These are phyloP conservation scores for Beauveria australis DNA, from an alignment of 2,329 filamentous ascomycete species.

Conservation along the genomic window DNA sequence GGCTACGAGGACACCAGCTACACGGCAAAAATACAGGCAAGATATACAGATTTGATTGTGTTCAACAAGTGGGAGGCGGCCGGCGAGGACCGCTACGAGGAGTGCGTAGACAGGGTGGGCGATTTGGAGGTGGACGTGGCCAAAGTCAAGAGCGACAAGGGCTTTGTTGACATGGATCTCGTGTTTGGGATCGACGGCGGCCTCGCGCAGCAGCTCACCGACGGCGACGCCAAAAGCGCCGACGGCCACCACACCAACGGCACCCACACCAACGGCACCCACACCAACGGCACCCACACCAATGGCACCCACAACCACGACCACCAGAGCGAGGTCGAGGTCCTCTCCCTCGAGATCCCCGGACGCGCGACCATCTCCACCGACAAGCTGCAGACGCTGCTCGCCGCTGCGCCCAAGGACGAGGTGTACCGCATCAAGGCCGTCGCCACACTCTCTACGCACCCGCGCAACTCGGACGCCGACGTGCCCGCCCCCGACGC, in stretches of 20 bases:
- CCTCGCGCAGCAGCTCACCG: constrained; percentile 51
- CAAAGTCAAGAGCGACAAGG: constrained; percentile 77
- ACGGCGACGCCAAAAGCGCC: constrained; percentile 26
- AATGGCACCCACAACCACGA: constrained; percentile 29
- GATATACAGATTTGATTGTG: constrained; percentile 83
- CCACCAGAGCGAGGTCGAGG: constrained; percentile 85
- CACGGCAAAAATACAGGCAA: constrained; percentile 79
- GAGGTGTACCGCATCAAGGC: constrained; percentile 95
- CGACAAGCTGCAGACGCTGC: constrained; percentile 56
- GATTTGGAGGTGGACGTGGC: constrained; percentile 74
- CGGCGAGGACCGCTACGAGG: constrained; percentile 65
- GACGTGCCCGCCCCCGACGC: constrained; percentile 29
- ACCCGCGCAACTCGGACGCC: constrained; percentile 43
- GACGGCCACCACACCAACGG: constrained; percentile 25
- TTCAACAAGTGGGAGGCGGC: constrained; percentile 89
- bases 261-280: constrained; percentile 19
- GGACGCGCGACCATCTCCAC: constrained; percentile 39
- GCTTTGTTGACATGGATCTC: constrained; percentile 68
- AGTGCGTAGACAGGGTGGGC: constrained; percentile 68
- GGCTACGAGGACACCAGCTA: constrained; percentile 88
- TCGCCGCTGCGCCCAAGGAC: constrained; percentile 74
- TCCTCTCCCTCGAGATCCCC: constrained; percentile 68
- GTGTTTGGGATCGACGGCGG: constrained; percentile 84
- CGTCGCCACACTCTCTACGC: constrained; percentile 39
- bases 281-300: constrained; percentile 23